Conservation (phyloP, 2,329 filamentous ascomycete genomes). For the Chaetothyriales sp. region DNA sequence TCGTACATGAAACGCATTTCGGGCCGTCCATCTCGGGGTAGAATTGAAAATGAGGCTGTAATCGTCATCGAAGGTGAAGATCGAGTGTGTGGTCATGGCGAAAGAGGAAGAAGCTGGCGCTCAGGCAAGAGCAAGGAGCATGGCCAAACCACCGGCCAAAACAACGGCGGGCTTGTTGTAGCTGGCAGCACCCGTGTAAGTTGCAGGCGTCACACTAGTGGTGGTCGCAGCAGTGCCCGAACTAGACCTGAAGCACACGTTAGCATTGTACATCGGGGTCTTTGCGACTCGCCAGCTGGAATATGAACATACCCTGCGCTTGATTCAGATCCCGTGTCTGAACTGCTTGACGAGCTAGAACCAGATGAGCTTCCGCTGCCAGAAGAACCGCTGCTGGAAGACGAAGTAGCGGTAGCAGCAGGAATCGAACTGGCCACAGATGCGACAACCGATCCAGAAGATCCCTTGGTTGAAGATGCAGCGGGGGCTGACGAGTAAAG, state of each 20-base stretch:
- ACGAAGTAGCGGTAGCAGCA: constrained; percentile 1
- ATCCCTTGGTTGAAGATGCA: constrained; percentile 1
- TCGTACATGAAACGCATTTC: background rate
- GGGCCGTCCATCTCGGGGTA: background rate
- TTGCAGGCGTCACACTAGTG: constrained; percentile 5
- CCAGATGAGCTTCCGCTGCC: background rate
- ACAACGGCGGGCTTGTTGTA: constrained; percentile 15
- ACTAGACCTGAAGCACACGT: constrained; percentile 2
- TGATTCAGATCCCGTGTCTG: background rate
- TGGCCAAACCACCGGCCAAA: constrained; percentile 11
- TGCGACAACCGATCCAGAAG: background rate
- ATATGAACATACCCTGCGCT: background rate
- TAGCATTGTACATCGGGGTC: background rate
- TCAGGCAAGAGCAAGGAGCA: constrained; percentile 14
- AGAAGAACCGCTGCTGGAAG: background rate
- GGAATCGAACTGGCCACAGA: background rate
- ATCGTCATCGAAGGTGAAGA: background rate
- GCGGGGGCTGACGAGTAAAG: background rate
- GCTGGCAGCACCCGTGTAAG: constrained; percentile 11
- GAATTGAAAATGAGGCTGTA: background rate
- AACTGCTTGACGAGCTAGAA: background rate
- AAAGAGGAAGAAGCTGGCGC: background rate
- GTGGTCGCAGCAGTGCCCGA: background rate
- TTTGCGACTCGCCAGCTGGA: background rate
- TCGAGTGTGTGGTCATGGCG: background rate